These are phyloP conservation scores for Erucastrum elatum DNA, from an alignment of 345 rosid species.

Conservation along the genomic window DNA sequence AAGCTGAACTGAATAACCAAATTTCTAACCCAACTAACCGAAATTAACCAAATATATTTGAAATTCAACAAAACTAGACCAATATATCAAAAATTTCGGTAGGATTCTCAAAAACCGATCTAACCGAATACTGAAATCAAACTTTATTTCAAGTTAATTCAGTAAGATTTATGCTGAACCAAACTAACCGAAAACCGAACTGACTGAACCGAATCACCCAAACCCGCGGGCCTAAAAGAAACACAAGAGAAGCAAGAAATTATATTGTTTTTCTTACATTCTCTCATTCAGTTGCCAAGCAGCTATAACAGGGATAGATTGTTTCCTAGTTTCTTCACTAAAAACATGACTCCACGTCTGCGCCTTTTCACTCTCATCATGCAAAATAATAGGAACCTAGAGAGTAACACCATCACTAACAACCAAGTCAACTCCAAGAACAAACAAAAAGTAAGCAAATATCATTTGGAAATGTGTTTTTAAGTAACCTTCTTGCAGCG, in stretches of 20 bases:
- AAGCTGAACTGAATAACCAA: background rate
- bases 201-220: background rate
- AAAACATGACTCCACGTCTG: conserved; percentile 79
- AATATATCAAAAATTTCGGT: background rate
- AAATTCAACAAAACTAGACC: background rate
- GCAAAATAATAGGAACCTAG: conserved; percentile 86
- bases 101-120: background rate
- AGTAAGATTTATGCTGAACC: background rate
- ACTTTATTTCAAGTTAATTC: too few relatives aligned
- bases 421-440: conserved; percentile 2
- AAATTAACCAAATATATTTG: background rate
- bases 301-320: conserved; percentile 78
- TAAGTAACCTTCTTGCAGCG: conserved; percentile 81
- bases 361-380: conserved; percentile 77
- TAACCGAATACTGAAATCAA: background rate
- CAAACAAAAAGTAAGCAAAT: background rate
- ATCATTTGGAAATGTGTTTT: background rate
- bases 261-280: conserved; percentile 53
- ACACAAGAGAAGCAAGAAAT: background rate
- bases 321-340: conserved; percentile 83
- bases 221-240: background rate
- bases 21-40: background rate
- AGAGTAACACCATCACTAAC: background rate
- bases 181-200: background rate
- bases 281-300: conserved; percentile 98